These are phyloP conservation scores for Beauveria sp. DNA, from an alignment of 2,329 filamentous ascomycete genomes.

Conservation along the genomic window DNA sequence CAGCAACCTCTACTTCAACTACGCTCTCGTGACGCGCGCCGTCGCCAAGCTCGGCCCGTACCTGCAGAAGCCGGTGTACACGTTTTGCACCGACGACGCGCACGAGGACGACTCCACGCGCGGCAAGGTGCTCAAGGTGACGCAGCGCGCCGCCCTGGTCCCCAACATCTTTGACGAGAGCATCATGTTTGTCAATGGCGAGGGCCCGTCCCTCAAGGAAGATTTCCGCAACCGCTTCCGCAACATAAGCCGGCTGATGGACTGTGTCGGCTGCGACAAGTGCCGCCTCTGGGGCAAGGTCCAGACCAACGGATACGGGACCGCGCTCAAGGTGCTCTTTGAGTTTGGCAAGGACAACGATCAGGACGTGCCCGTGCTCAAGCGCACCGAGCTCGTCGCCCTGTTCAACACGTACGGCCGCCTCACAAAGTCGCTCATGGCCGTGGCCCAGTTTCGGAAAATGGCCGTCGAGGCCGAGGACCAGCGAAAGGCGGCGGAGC, in stretches of 20 bases:
- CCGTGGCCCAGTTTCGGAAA: slow-evolving; percentile 62
- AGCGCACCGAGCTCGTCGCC: slow-evolving; percentile 87
- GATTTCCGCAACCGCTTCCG: slow-evolving; percentile 97
- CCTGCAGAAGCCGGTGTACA: slow-evolving; percentile 62
- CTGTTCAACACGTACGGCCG: slow-evolving; percentile 90
- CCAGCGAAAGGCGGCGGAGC: slow-evolving; percentile 18
- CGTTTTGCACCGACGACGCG: slow-evolving; percentile 83
- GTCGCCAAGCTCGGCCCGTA: slow-evolving; percentile 83
- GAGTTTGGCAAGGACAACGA: slow-evolving; percentile 68
- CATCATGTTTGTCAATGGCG: slow-evolving; percentile 82
- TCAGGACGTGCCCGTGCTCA: slow-evolving; percentile 58
- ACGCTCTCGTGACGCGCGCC: slow-evolving; percentile 86
- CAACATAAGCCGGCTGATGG: slow-evolving; percentile 95
- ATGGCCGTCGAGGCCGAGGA: slow-evolving; percentile 36
- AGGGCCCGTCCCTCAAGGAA: slow-evolving; percentile 76
- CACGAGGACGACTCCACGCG: slow-evolving; percentile 73
- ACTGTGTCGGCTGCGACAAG: slow-evolving; percentile 98
- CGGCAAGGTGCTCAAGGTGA: slow-evolving; percentile 70
- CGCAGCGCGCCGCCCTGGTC: slow-evolving; percentile 59
- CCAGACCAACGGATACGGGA: slow-evolving; percentile 89
- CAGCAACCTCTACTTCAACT: slow-evolving; percentile 98
- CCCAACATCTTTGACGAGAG: slow-evolving; percentile 87
- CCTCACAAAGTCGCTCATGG: slow-evolving; percentile 71
- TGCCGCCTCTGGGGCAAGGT: slow-evolving; percentile 97
- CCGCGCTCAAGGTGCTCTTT: slow-evolving; percentile 90